phyloP scores from a whole-genome alignment of 2,329 filamentous ascomycete genomes.

The Trichophyton simii region DNA sequence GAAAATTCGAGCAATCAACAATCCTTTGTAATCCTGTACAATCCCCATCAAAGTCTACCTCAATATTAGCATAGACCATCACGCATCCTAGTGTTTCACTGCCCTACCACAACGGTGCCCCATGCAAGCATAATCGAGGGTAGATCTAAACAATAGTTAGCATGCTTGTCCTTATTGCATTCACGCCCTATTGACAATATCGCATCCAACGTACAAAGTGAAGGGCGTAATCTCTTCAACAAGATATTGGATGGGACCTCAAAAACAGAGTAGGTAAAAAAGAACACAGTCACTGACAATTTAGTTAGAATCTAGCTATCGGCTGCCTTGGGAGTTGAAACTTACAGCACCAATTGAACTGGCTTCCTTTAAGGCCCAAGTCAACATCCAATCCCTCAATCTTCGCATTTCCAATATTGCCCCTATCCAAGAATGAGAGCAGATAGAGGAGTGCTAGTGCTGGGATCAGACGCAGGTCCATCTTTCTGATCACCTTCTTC shows the following conservation, averaged over 20 bases:
- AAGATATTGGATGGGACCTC: conserved; percentile 20
- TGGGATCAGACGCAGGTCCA: conserved; percentile 29
- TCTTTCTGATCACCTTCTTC: conserved; percentile 30
- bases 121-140: conserved; percentile 28
- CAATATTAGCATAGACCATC: neutral
- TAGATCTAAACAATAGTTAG: conserved; percentile 13
- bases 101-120: conserved; percentile 35
- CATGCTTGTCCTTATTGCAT: neutral
- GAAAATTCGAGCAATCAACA: conserved; percentile 38
- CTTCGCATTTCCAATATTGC: conserved; percentile 21
- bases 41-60: conserved; percentile 37
- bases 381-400: conserved; percentile 18
- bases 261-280: conserved; percentile 17
- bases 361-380: conserved; percentile 15
- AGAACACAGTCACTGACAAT: conserved; percentile 16
- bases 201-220: conserved; percentile 14
- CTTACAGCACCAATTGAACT: conserved; percentile 20
- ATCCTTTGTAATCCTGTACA: conserved; percentile 34
- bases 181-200: neutral
- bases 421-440: conserved; percentile 22
- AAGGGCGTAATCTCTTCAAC: conserved; percentile 21
- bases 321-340: neutral
- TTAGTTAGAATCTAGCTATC: neutral
- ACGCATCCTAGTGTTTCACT: neutral
- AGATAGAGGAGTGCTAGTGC: conserved; percentile 30